Evolutionary conservation across 2,329 filamentous ascomycete species (phyloP), one percentile per base, ranked within the genome.

Genomic region (Magnaporthiopsis poae): DNA sequence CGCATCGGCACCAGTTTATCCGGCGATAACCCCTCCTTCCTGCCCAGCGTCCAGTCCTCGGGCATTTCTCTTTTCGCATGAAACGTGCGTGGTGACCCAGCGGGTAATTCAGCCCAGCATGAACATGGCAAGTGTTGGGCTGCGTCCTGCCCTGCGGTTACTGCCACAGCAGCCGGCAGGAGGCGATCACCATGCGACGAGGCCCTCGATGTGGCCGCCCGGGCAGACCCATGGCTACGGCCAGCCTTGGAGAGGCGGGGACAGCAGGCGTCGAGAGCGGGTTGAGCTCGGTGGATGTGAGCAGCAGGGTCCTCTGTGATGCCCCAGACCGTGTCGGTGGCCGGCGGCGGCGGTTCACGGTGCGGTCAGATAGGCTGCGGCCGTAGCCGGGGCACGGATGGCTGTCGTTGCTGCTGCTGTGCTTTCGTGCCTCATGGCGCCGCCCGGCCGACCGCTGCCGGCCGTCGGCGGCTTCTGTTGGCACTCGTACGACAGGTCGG

Each of bases 331-430:
- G 35, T 63, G 12, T 63, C 62, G 11, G 62, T 35, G 35, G 62
- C n/a, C n/a, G n/a, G n/a, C n/a, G n/a, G n/a, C n/a, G n/a, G n/a
- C n/a, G n/a, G n/a, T n/a, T n/a, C n/a, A n/a, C n/a, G n/a, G n/a
- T n/a, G n/a, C n/a, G n/a, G n/a, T 63, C 46, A 35, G 62, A 39
- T 63, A 63, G 62, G 36, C 62, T 63, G 62, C 62, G 62, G 31
- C 62, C 31, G 36, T 35, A 63, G 15, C n/a, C 62, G 15, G 39
- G 2, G 27, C 62, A 18, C 62, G 62, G 21, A 35, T 63, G 11
- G 29, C 1, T 11, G 62, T 35, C 27, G 27, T 27, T 46, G 31
- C 21, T n/a, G 35, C 18, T 33, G 33, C 33, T 33, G 33, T 33
- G 33, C 33, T 63, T 63, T 63, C 21, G 62, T 35, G 62, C 46